A percentile compares a stretch with the other conserved stretches of the same genome.
phyloP scores from a whole-genome alignment of 139 green algal genomes.

The Auxenochlorella pyrenoidosa region DNA sequence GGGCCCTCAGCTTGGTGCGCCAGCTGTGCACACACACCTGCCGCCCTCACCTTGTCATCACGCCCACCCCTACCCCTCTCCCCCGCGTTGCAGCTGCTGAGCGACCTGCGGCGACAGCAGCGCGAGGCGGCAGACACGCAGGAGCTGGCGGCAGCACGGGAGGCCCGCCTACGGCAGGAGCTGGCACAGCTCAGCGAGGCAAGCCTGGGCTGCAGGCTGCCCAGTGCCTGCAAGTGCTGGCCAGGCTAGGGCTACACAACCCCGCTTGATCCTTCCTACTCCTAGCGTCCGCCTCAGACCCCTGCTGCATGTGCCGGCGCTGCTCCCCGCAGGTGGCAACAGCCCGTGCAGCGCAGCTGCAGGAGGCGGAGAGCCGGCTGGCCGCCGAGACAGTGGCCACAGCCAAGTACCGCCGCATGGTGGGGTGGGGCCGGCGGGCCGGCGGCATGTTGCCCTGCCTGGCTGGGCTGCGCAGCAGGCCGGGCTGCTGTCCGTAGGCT shows the following conservation, averaged over 20 bases:
- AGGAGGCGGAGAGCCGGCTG: constrained; percentile 22
- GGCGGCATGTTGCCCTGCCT: not conserved
- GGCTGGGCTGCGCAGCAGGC: not conserved
- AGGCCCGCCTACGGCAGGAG: constrained; percentile 20
- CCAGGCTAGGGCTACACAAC: no score
- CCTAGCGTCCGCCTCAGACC: not conserved
- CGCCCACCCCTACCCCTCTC: not conserved
- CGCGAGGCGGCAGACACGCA: constrained; percentile 12
- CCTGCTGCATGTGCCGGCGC: not conserved
- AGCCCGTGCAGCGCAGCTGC: constrained; percentile 5
- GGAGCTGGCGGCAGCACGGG: constrained; percentile 10
- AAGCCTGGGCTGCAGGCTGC: not conserved
- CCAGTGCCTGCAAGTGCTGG: no score
- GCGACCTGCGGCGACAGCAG: constrained; percentile 19
- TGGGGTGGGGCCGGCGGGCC: not conserved
- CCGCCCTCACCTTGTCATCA: no score
- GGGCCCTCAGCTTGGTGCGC: no score
- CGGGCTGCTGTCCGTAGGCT: not conserved
- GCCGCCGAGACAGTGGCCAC: constrained; percentile 21
- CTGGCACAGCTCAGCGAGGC: constrained; percentile 14
- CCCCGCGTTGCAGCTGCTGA: constrained; percentile 13
- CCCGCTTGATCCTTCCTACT: not conserved
- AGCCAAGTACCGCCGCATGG: constrained; percentile 48
- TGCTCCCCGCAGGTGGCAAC: not conserved
- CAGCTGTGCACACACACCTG: not conserved